Evolutionary conservation across 371 early-diverging fungal species (phyloP).

Genomic region (Syncephalis plumigaleata): DNA sequence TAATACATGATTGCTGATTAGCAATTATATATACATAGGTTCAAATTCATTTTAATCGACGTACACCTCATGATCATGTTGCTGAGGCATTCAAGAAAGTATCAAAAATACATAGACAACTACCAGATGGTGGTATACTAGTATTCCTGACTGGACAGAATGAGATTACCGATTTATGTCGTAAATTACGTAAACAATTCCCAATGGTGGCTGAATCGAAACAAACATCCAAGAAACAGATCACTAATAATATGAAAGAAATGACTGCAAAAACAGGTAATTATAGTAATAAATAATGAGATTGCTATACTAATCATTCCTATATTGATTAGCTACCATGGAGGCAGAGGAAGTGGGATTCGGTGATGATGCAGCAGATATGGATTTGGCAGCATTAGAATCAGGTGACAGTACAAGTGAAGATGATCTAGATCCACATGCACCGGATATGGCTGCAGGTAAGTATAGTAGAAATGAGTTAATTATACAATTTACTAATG

Average conservation of each 20-base stretch:
- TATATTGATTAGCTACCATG: constrained; percentile 3
- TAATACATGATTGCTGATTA: no score
- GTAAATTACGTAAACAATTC: constrained; percentile 47
- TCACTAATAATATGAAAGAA: constrained; percentile 11
- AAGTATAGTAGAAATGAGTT: constrained; percentile 20
- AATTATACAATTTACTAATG: no score
- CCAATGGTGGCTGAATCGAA: constrained; percentile 20
- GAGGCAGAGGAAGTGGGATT: constrained; percentile 59
- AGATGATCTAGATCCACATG: constrained; percentile 28
- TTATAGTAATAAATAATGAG: constrained; percentile 23
- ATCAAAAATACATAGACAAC: constrained; percentile 77
- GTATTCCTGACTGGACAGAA: constrained; percentile 99
- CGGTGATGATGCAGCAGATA: constrained; percentile 52
- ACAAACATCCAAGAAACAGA: constrained; percentile 2
- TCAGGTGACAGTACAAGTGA: constrained; percentile 16
- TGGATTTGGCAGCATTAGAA: constrained; percentile 12
- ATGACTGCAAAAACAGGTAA: constrained; percentile 23
- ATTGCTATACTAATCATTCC: constrained; percentile 1
- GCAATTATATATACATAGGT: constrained; percentile 59
- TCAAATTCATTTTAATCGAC: constrained; percentile 43
- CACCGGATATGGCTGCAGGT: constrained; percentile 32
- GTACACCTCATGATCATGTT: constrained; percentile 12
- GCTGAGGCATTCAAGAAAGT: constrained; percentile 73
- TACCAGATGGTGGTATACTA: constrained; percentile 83
- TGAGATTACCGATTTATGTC: constrained; percentile 88